phyloP scores from a whole-genome alignment of 305 asterid species.

The Salvia sclarea region DNA sequence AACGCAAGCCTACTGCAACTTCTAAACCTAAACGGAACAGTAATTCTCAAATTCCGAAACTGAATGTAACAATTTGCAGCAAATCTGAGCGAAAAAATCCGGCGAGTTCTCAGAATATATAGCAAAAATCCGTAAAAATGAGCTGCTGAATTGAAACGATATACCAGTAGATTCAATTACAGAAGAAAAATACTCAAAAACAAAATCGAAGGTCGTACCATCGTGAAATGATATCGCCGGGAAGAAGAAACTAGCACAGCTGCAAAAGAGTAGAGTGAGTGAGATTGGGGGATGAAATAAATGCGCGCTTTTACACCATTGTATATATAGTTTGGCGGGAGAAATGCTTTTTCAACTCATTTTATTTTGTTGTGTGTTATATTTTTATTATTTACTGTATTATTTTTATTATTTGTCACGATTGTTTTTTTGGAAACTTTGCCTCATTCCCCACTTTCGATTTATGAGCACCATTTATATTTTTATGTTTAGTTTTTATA shows the following conservation, averaged over 20 bases:
- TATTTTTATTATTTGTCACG: no score
- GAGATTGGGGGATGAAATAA: conserved; percentile 13
- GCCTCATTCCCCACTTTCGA: no score
- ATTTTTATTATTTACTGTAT: no score
- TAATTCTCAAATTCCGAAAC: not conserved
- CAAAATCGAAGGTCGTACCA: conserved; percentile 37
- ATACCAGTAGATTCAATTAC: not conserved
- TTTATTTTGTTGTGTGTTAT: no score
- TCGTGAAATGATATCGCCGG: conserved; percentile 24
- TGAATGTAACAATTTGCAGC: not conserved
- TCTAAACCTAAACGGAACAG: not conserved
- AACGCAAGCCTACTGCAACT: conserved; percentile 1
- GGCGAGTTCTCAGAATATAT: not conserved
- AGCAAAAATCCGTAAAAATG: conserved; percentile 5
- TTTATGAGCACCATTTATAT: no score
- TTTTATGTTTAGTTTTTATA: no score
- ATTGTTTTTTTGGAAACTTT: no score
- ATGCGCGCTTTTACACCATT: not conserved
- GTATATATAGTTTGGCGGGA: conserved; percentile 6
- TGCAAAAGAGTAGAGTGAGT: conserved; percentile 18
- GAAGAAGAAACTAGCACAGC: conserved; percentile 15
- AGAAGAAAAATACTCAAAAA: not conserved
- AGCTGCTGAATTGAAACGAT: conserved; percentile 13
- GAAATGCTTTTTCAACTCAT: not conserved
- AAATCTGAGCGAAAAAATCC: not conserved